Evolutionary conservation across 1,284 basidiomycete species (phyloP).

Genomic region (Polyporus tsugae): DNA sequence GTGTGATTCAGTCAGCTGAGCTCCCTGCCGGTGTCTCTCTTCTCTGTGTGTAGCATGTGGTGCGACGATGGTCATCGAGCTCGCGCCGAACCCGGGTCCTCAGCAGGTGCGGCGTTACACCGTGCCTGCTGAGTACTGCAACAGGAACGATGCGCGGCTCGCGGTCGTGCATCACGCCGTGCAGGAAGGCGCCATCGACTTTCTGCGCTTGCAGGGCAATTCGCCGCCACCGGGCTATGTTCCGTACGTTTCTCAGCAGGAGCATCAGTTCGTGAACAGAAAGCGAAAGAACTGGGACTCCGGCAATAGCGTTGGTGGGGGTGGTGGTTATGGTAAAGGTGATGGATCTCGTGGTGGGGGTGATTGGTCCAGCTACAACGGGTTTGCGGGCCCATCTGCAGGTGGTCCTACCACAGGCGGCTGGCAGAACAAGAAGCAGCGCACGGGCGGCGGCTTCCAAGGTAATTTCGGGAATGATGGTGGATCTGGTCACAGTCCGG

Average conservation of each 20-base stretch:
- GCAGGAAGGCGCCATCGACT: conserved; percentile 62
- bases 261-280: conserved; percentile 19
- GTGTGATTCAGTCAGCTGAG: conserved; percentile 15
- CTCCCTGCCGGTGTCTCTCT: not conserved
- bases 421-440: conserved; percentile 29
- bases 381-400: not conserved
- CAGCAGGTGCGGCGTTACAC: conserved; percentile 51
- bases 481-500: not conserved
- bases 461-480: not conserved
- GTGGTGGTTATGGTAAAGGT: not conserved
- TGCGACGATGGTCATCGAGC: conserved; percentile 54
- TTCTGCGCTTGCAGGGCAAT: conserved; percentile 58
- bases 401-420: conserved; percentile 5
- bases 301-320: conserved; percentile 1
- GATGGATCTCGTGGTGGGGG: not conserved
- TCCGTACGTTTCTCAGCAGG: conserved; percentile 25
- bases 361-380: conserved; percentile 17
- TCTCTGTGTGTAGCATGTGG: conserved; percentile 54
- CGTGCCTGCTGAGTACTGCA: conserved; percentile 58
- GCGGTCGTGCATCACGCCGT: conserved; percentile 61
- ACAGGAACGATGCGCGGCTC: conserved; percentile 64
- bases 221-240: conserved; percentile 44
- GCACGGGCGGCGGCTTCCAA: conserved; percentile 6
- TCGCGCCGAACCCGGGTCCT: conserved; percentile 45
- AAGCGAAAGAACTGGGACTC: conserved; percentile 36